Evolutionary conservation across 1,284 basidiomycete genomes (phyloP), one percentile per base, ranked within the genome.

Genomic region (Pholiota adiposa): DNA sequence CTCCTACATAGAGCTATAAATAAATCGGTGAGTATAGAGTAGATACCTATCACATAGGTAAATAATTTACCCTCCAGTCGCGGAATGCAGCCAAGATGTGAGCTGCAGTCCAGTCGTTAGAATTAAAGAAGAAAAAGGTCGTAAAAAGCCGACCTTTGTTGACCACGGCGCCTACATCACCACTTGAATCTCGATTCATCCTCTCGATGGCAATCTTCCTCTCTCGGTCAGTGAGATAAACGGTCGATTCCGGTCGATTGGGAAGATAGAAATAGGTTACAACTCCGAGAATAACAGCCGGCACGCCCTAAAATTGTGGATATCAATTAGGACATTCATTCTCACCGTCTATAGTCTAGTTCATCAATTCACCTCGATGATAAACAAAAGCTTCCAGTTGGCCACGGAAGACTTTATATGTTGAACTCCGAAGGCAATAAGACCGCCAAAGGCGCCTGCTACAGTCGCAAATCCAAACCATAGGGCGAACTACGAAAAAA

Each of bases 391-490:
- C 57, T 84, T 80, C 89, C 89, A 92, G 52, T 85, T 80, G 16
- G 77, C 70, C 34, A 89, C 71, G 1, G 79, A 67, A 8, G 78
- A 66, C 62, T 86, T 73, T 4, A 78, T 79, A 66, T 88, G 79
- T 65, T 89, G 83, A 8, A 92, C 78, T 0, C 87, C 90, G 66
- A 88, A 91, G 0, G 90, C 89, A 40, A 92, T 81, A 18, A 91
- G 75, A 19, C 90, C 90, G 18, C 90, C 87, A 59, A 92, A 92
- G 12, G 90, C 90, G 23, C 90, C 90, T 40, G 90, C 88, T 8
- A 91, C 87, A 1, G 90, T 88, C 18, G 90, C 90, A 67, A 91
- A 92, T 8, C 88, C 89, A 67, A 91, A 90, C 88, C 88, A 92
- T 69, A 86, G 84, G 2, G 88, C 90, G 75, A 92, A 79, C 70